These are phyloP conservation scores for Daldinia bambusicola DNA, from an alignment of 495 filamentous ascomycete species.

Conservation along the genomic window DNA sequence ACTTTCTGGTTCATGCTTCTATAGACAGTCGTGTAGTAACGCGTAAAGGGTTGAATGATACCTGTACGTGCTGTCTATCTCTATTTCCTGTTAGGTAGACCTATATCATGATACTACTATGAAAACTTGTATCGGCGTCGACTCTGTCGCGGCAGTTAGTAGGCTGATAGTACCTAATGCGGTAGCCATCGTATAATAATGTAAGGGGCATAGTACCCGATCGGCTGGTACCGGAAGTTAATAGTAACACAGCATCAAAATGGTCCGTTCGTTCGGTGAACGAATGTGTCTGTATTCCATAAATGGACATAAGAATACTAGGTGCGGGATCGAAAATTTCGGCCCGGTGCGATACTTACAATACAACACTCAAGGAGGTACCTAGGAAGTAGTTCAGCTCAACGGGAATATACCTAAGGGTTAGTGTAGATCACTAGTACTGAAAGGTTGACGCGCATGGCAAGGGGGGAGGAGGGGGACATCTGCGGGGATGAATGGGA, in stretches of 20 bases:
- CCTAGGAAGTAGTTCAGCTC: slow-evolving; percentile 4
- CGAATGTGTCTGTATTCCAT: not conserved
- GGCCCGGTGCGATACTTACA: slow-evolving; percentile 11
- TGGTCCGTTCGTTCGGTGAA: not conserved
- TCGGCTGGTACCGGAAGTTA: not conserved
- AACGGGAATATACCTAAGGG: not conserved
- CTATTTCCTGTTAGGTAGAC: not conserved
- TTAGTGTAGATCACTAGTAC: slow-evolving; percentile 25
- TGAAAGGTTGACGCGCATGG: slow-evolving; percentile 33
- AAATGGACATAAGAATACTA: slow-evolving; percentile 6
- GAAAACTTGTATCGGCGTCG: not conserved
- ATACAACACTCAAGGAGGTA: no score
- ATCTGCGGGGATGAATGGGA: not conserved
- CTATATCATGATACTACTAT: not conserved
- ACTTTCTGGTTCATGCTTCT: no score
- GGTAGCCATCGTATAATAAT: not conserved
- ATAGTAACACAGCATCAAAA: not conserved
- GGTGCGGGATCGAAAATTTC: not conserved
- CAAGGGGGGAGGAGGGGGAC: slow-evolving; percentile 7
- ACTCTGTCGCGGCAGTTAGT: no score
- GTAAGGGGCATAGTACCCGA: not conserved
- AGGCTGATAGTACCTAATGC: no score
- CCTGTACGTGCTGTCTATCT: not conserved
- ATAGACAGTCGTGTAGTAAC: no score
- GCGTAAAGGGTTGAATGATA: not conserved